Percentiles rank a stretch among this genome's conserved stretches.
These are phyloP conservation scores for Wickerhamomyces sp. DNA, from an alignment of 1,139 yeast species.

Conservation along the genomic window DNA sequence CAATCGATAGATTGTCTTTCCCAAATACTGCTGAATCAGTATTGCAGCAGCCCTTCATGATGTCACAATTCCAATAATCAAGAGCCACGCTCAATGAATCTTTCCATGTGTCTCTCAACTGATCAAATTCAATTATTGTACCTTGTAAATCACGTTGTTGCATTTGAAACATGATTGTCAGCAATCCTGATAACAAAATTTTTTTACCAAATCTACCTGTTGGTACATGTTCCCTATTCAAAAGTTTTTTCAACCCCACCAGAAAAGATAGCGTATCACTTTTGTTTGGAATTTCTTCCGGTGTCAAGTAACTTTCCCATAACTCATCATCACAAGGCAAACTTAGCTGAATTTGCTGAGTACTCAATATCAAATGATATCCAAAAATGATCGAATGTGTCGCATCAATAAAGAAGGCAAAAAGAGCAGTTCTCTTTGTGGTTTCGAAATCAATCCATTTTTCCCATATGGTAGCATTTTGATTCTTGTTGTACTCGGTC, in stretches of 20 bases:
- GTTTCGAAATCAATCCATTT: constrained; percentile 78
- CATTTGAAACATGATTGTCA: constrained; percentile 67
- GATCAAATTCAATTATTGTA: constrained; percentile 39
- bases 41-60: constrained; percentile 33
- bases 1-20: constrained; percentile 14
- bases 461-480: constrained; percentile 35
- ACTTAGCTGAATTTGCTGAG: constrained; percentile 66
- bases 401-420: constrained; percentile 77
- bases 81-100: constrained; percentile 58
- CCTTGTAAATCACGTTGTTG: constrained; percentile 67
- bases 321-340: constrained; percentile 77
- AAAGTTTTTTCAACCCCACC: constrained; percentile 48
- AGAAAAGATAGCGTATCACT: constrained; percentile 38
- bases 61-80: constrained; percentile 48
- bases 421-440: constrained; percentile 69
- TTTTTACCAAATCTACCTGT: constrained; percentile 52
- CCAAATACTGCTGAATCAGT: constrained; percentile 24
- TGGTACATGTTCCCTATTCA: constrained; percentile 47
- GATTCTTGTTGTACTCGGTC: constrained; percentile 28
- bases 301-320: constrained; percentile 54
- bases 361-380: constrained; percentile 62
- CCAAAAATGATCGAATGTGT: constrained; percentile 79
- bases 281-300: constrained; percentile 23
- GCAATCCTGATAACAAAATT: constrained; percentile 63
- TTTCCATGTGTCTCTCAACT: constrained; percentile 52